A percentile compares a stretch with the other conserved stretches of the same genome.
phyloP scores from a whole-genome alignment of 2,329 filamentous ascomycete genomes.

The Pezicula radicicola region DNA sequence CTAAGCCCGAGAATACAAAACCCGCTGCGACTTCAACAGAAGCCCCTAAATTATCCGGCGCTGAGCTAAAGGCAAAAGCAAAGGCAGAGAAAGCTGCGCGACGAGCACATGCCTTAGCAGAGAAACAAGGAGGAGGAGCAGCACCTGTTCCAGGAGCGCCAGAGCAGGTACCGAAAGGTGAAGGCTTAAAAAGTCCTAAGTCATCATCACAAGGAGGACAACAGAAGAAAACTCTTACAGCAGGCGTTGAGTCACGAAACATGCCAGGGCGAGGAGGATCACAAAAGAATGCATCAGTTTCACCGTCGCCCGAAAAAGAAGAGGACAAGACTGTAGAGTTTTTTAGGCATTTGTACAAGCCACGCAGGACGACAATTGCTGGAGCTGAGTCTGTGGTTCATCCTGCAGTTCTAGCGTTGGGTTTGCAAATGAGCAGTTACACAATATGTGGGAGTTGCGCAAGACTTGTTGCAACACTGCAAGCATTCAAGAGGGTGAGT shows the following conservation, averaged over 20 bases:
- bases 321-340: constrained; percentile 68
- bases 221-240: constrained; percentile 28
- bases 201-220: constrained; percentile 23
- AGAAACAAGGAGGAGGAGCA: constrained; percentile 34
- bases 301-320: constrained; percentile 47
- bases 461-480: constrained; percentile 79
- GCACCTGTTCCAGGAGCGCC: constrained; percentile 15
- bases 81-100: constrained; percentile 89
- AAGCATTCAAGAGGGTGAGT: constrained; percentile 82
- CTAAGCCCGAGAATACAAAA: constrained; percentile 6
- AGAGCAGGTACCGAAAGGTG: constrained; percentile 16
- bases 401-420: constrained; percentile 78
- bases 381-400: constrained; percentile 72
- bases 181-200: constrained; percentile 30
- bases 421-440: constrained; percentile 81
- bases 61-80: constrained; percentile 80
- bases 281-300: constrained; percentile 26
- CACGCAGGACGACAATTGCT: constrained; percentile 60
- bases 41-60: constrained; percentile 60
- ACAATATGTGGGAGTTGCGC: constrained; percentile 86
- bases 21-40: constrained; percentile 17
- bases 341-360: constrained; percentile 81
- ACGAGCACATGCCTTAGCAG: constrained; percentile 56
- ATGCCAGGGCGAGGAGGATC: constrained; percentile 19
- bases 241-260: constrained; percentile 23